These are phyloP conservation scores for Lepiota venenata DNA, from an alignment of 768 basidiomycete genomes.

Conservation along the genomic window DNA sequence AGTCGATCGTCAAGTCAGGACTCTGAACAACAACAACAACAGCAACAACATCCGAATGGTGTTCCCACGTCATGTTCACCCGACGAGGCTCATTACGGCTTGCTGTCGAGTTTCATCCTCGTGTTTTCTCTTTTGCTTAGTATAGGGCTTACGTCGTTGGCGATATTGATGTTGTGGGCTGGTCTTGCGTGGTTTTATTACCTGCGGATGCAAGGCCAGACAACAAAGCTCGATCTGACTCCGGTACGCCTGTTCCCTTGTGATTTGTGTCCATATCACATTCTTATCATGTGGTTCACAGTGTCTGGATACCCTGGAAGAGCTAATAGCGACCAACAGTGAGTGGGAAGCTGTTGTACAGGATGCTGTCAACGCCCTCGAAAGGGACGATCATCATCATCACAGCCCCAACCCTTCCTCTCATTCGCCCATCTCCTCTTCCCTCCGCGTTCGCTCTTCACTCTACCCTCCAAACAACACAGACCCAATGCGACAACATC, in stretches of 20 bases:
- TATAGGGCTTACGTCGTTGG: constrained; percentile 39
- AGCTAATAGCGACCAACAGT: constrained; percentile 63
- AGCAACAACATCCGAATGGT: constrained; percentile 16
- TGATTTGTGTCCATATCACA: neutral
- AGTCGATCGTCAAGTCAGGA: constrained; percentile 41
- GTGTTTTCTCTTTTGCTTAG: constrained; percentile 37
- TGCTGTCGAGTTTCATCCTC: constrained; percentile 35
- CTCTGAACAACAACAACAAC: constrained; percentile 19
- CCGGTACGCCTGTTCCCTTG: constrained; percentile 37
- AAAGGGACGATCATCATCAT: constrained; percentile 52
- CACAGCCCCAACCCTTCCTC: constrained; percentile 32
- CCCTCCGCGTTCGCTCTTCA: constrained; percentile 71
- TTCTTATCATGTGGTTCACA: constrained; percentile 24
- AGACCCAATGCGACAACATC: constrained; percentile 79
- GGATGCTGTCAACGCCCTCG: constrained; percentile 61
- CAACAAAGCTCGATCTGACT: constrained; percentile 46
- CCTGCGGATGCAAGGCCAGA: constrained; percentile 23
- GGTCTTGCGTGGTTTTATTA: constrained; percentile 4
- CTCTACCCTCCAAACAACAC: constrained; percentile 70
- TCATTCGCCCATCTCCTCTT: constrained; percentile 46
- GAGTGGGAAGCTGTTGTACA: constrained; percentile 75
- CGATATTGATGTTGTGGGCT: constrained; percentile 30
- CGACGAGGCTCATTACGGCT: constrained; percentile 36
- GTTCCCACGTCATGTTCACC: constrained; percentile 19
- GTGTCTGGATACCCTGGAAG: constrained; percentile 65